A percentile compares a stretch with the other conserved stretches of the same genome.
Evolutionary conservation across 768 basidiomycete species (phyloP).

Genomic region (Mrakia hoshinonis): DNA sequence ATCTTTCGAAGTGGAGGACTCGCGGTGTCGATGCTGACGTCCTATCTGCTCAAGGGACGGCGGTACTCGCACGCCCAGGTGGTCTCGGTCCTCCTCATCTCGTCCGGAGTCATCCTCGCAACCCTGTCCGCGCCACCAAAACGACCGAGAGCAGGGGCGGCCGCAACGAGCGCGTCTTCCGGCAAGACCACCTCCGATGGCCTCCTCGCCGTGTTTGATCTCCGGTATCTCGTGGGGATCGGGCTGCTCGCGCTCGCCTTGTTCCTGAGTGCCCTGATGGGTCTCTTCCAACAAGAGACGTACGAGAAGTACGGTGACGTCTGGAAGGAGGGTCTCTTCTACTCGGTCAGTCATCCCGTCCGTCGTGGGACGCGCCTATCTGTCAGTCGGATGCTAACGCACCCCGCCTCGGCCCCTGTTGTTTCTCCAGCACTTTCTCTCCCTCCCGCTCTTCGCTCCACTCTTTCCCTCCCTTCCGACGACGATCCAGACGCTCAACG

Average conservation of each 20-base stretch:
- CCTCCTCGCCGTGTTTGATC: constrained; percentile 27
- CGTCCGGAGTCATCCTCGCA: constrained; percentile 61
- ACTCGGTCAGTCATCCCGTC: constrained; percentile 51
- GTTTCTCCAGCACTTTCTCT: constrained; percentile 59
- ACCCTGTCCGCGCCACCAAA: constrained; percentile 51
- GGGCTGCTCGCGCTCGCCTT: constrained; percentile 59
- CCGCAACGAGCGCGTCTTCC: constrained; percentile 4
- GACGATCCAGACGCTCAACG: constrained; percentile 11
- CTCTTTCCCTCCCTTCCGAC: constrained; percentile 47
- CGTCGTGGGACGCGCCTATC: neutral
- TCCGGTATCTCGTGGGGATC: constrained; percentile 56
- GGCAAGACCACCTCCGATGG: neutral
- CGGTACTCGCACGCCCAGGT: constrained; percentile 56
- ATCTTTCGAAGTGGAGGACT: constrained; percentile 77
- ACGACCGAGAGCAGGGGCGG: constrained; percentile 18
- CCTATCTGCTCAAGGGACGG: constrained; percentile 46
- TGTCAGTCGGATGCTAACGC: neutral
- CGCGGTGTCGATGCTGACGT: constrained; percentile 67
- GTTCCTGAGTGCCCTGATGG: constrained; percentile 59
- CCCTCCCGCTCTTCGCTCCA: constrained; percentile 61
- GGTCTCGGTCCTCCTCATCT: constrained; percentile 57
- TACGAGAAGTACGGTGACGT: constrained; percentile 59
- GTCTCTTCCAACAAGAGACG: constrained; percentile 66
- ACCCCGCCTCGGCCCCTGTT: neutral
- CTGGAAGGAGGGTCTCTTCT: constrained; percentile 79